Evolutionary conservation across 2,329 filamentous ascomycete genomes (phyloP), one percentile per base, ranked within the genome.

Genomic region (Rosellinia necatrix): DNA sequence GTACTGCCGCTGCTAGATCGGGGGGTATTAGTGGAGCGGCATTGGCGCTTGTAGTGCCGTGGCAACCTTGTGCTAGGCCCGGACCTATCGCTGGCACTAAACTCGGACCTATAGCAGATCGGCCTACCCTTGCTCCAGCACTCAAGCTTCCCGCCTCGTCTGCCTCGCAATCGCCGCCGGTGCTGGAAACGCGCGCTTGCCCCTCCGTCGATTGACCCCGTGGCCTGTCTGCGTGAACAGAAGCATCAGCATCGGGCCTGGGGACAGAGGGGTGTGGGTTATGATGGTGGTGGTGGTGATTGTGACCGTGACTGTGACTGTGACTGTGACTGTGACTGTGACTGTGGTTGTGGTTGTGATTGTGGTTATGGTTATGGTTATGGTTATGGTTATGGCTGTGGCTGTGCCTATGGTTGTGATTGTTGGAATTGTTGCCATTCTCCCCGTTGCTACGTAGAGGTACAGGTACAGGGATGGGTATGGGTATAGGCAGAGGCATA

Each of bases 11-110:
- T 49, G 51, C 19, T 24, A 27, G 38, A 6, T 25, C 22, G 8
- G 38, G 38, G 5, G 7, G 38, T n/a, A 13, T 1, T 40, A 47
- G 56, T 61, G 59, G 59, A 56, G 56, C 58, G 49, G 19, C 15
- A 27, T 21, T 44, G 42, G 58, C 54, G 49, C 49, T 40, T 50
- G n/a, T n/a, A n/a, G n/a, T n/a, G n/a, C n/a, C n/a, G n/a, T n/a
- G n/a, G n/a, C 44, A 17, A 52, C 40, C 42, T 40, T 32, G 42
- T 13, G 30, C 47, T 57, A 38, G 19, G 17, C 7, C 43, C 21
- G 42, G n/a, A 22, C 43, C 42, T 35, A n/a, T n/a, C n/a, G n/a
- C n/a, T n/a, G 25, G 43, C 38, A 29, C 49, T 30, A 38, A n/a
- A 12, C 9, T n/a, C 35, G 35, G 21, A 27, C 6, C 48, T 34